These are phyloP conservation scores for Tulasnella sp. DNA, from an alignment of 768 basidiomycete genomes.

Conservation along the genomic window DNA sequence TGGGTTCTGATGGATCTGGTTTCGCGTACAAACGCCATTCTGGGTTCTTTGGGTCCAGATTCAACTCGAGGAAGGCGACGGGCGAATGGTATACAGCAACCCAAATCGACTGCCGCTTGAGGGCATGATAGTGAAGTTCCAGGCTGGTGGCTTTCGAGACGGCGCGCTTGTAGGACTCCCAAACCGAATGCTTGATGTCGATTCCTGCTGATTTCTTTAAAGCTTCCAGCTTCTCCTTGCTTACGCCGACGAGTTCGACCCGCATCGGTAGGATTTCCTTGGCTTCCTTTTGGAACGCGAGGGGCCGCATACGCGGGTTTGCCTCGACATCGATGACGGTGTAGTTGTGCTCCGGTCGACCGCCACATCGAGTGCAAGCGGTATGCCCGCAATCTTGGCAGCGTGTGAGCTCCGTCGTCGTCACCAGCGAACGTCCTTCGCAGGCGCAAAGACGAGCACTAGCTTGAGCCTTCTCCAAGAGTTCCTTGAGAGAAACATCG, in stretches of 20 bases:
- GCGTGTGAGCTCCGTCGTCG: conserved; percentile 57
- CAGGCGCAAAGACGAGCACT: conserved; percentile 84
- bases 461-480: conserved; percentile 61
- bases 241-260: conserved; percentile 49
- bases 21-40: conserved; percentile 85
- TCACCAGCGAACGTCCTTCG: conserved; percentile 80
- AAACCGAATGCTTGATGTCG: conserved; percentile 53
- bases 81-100: conserved; percentile 71
- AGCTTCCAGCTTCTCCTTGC: conserved; percentile 50
- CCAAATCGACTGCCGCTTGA: conserved; percentile 89
- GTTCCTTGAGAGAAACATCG: conserved; percentile 46
- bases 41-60: conserved; percentile 67
- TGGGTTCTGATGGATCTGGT: conserved; percentile 63
- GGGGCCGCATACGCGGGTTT: conserved; percentile 64
- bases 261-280: conserved; percentile 87
- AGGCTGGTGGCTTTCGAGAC: conserved; percentile 55
- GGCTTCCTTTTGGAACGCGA: conserved; percentile 67
- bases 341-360: conserved; percentile 84
- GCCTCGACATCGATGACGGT: conserved; percentile 50
- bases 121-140: conserved; percentile 76
- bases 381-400: conserved; percentile 76
- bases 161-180: conserved; percentile 66
- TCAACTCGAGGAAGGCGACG: conserved; percentile 66
- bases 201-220: conserved; percentile 43
- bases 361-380: conserved; percentile 82